These are phyloP conservation scores for Heliamphora pulchella DNA, from an alignment of 179 eudicot species.

Conservation along the genomic window DNA sequence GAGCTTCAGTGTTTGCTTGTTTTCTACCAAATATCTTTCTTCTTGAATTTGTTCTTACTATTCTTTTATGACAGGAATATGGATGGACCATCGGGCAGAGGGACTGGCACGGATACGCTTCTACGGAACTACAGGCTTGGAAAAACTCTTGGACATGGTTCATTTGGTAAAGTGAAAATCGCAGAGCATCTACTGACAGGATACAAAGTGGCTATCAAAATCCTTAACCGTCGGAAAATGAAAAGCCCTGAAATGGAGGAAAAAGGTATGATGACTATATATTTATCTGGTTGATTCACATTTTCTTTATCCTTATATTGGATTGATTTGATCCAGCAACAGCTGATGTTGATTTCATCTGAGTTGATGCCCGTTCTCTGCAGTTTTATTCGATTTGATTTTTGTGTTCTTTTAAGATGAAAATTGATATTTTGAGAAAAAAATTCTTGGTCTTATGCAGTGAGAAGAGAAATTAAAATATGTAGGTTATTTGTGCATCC, in stretches of 20 bases:
- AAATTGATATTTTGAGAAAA: constrained; percentile 5
- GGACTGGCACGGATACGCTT: constrained; percentile 22
- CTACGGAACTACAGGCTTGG: constrained; percentile 45
- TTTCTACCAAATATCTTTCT: neutral
- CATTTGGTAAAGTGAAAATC: constrained; percentile 53
- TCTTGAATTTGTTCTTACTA: neutral
- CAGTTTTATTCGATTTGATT: neutral
- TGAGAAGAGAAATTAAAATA: constrained; percentile 45
- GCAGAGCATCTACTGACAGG: constrained; percentile 47
- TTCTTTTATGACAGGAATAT: constrained; percentile 20
- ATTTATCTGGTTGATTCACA: neutral
- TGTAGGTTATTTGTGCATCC: constrained; percentile 42
- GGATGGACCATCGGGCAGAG: constrained; percentile 27
- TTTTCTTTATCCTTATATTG: neutral
- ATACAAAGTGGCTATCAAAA: constrained; percentile 49
- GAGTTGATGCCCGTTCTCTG: neutral
- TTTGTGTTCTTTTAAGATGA: neutral
- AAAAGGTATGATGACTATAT: constrained; percentile 29
- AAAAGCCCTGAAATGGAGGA: constrained; percentile 51
- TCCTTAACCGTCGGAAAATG: constrained; percentile 49
- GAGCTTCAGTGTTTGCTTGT: neutral
- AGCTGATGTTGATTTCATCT: neutral
- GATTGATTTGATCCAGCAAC: neutral
- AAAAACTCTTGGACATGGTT: constrained; percentile 54
- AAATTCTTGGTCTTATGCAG: constrained; percentile 31